These are phyloP conservation scores for Neurospora intermedia DNA, from an alignment of 495 filamentous ascomycete species.

Conservation along the genomic window DNA sequence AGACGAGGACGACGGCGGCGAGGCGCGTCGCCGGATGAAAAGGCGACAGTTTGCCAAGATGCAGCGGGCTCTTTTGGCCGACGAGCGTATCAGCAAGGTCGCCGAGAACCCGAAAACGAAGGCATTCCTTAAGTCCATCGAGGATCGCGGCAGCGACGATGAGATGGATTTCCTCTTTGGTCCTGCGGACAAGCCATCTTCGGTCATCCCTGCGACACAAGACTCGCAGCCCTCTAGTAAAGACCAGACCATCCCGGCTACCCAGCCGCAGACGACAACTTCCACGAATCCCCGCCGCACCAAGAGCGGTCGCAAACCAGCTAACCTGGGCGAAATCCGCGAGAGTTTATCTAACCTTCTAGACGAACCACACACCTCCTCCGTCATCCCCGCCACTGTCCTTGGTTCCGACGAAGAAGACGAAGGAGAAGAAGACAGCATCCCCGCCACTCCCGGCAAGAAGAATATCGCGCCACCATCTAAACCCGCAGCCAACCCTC, in stretches of 20 bases:
- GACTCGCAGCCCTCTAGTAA: slow-evolving; percentile 29
- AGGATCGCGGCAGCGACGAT: slow-evolving; percentile 71
- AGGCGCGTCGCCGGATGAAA: slow-evolving; percentile 68
- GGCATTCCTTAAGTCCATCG: slow-evolving; percentile 82
- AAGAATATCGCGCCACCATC: too few relatives aligned
- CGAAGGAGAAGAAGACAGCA: background rate
- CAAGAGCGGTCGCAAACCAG: slow-evolving; percentile 46
- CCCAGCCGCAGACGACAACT: slow-evolving; percentile 26
- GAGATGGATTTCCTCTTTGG: slow-evolving; percentile 65
- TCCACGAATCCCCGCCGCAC: slow-evolving; percentile 56
- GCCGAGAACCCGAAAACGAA: slow-evolving; percentile 81
- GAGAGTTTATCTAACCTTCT: slow-evolving; percentile 72
- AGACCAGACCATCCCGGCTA: slow-evolving; percentile 32
- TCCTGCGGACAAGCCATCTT: slow-evolving; percentile 29
- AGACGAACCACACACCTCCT: slow-evolving; percentile 45
- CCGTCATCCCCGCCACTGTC: slow-evolving; percentile 36
- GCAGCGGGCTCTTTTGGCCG: slow-evolving; percentile 78
- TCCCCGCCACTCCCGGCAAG: background rate
- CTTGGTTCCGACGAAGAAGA: slow-evolving; percentile 30
- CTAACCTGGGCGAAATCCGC: slow-evolving; percentile 66
- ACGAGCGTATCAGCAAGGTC: slow-evolving; percentile 82
- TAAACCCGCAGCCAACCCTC: slow-evolving; percentile 10
- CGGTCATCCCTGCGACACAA: slow-evolving; percentile 9
- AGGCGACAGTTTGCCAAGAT: slow-evolving; percentile 83
- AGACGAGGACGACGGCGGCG: slow-evolving; percentile 76